A percentile compares a stretch with the other conserved stretches of the same genome.
These are phyloP conservation scores for Venustampulla echinocandica DNA, from an alignment of 495 filamentous ascomycete genomes.

Conservation along the genomic window DNA sequence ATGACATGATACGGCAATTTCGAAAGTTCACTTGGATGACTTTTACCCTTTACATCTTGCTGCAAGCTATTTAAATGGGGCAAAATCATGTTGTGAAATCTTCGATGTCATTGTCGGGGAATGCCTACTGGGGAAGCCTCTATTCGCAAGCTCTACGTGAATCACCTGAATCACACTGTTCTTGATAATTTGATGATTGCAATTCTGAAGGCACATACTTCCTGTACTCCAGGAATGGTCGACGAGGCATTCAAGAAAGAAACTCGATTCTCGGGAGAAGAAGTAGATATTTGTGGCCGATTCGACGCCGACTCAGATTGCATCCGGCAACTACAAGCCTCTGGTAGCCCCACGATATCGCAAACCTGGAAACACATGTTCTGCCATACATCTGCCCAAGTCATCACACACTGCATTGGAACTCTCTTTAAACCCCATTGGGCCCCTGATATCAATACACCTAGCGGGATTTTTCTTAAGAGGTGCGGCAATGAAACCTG, in stretches of 20 bases:
- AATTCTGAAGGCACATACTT: constrained; percentile 34
- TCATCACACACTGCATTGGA: constrained; percentile 30
- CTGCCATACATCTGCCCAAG: constrained; percentile 34
- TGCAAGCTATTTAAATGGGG: constrained; percentile 30
- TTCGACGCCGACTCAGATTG: constrained; percentile 34
- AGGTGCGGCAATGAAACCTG: constrained; percentile 25
- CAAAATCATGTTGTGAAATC: constrained; percentile 30
- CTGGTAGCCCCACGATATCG: constrained; percentile 22
- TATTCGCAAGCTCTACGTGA: constrained; percentile 21
- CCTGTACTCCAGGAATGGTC: constrained; percentile 23
- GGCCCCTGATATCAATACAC: constrained; percentile 23
- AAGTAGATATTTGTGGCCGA: constrained; percentile 34
- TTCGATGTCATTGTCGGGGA: constrained; percentile 13
- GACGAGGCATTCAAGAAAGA: constrained; percentile 42
- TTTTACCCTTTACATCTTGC: constrained; percentile 35
- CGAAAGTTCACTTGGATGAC: constrained; percentile 2
- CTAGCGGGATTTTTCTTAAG: constrained; percentile 30
- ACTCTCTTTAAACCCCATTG: constrained; percentile 20
- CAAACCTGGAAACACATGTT: constrained; percentile 34
- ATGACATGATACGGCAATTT: constrained; percentile 4
- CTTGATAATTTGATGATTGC: constrained; percentile 34
- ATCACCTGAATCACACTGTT: constrained; percentile 32
- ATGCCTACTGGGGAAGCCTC: constrained; percentile 6
- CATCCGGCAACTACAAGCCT: constrained; percentile 14
- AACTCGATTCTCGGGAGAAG: constrained; percentile 28